These are phyloP conservation scores for Heliamphora exappendiculata DNA, from an alignment of 148 eudicot species.

Conservation along the genomic window DNA sequence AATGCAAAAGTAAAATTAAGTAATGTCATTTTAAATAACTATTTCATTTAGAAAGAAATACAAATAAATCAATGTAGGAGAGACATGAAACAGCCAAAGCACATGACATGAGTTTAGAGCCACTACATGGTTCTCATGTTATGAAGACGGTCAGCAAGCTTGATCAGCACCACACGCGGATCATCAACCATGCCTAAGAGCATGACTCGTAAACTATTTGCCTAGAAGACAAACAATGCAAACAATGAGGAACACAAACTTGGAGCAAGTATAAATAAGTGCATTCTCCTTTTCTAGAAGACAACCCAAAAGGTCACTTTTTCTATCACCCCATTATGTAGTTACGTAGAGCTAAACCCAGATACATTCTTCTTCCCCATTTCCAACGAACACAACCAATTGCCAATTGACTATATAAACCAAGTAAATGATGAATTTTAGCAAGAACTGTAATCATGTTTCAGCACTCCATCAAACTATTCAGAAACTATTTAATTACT, in stretches of 20 bases:
- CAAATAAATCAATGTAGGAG: slow-evolving; percentile 4
- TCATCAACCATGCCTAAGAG: slow-evolving; percentile 97
- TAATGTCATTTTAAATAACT: background rate
- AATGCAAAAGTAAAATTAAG: background rate
- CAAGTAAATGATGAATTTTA: background rate
- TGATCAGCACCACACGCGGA: slow-evolving; percentile 95
- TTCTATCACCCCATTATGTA: background rate
- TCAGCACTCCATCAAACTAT: background rate
- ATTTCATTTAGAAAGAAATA: background rate
- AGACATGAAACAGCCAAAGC: slow-evolving; percentile 3
- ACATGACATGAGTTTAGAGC: slow-evolving; percentile 5
- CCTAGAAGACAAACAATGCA: slow-evolving; percentile 36
- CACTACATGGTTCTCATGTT: slow-evolving; percentile 96
- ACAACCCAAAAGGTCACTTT: background rate
- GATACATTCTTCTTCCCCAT: background rate
- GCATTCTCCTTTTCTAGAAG: slow-evolving; percentile 7
- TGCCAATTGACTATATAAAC: background rate
- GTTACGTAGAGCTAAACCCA: background rate
- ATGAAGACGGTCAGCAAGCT: slow-evolving; percentile 98
- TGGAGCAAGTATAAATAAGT: background rate
- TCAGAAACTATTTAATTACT: background rate
- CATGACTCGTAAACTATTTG: slow-evolving; percentile 84
- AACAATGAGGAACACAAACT: slow-evolving; percentile 1
- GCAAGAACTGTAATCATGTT: background rate
- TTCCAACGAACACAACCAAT: background rate